Evolutionary conservation across 2,329 filamentous ascomycete genomes (phyloP).

Genomic region (Neonectria ditissima): DNA sequence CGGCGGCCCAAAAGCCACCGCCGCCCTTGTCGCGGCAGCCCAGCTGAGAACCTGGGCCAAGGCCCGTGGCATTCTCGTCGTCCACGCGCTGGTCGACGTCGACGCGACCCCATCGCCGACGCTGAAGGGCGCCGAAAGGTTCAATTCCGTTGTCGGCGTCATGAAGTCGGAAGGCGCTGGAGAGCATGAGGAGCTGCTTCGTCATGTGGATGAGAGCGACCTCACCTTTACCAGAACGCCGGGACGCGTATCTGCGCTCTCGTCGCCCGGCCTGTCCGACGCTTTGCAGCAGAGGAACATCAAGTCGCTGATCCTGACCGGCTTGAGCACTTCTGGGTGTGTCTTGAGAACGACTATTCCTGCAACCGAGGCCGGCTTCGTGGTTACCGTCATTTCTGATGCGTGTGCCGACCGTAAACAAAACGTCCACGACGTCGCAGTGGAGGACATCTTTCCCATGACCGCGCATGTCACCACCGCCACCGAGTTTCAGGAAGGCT

Average conservation of each 20-base stretch:
- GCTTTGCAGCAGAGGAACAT: constrained; percentile 11
- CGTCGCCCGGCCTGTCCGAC: constrained; percentile 16
- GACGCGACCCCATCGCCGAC: constrained; percentile 7
- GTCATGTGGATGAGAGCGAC: background rate
- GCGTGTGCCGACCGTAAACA: constrained; percentile 19
- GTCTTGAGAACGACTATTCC: constrained; percentile 16
- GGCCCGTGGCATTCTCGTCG: constrained; percentile 5
- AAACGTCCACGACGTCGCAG: constrained; percentile 6
- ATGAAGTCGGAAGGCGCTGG: constrained; percentile 8
- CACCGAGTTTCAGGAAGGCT: constrained; percentile 10
- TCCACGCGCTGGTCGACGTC: constrained; percentile 19
- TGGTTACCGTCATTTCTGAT: constrained; percentile 21
- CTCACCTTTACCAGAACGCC: constrained; percentile 10
- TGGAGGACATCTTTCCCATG: background rate
- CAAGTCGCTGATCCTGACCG: constrained; percentile 23
- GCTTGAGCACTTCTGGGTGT: constrained; percentile 23
- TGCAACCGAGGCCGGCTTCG: constrained; percentile 24
- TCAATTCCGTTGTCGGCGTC: background rate
- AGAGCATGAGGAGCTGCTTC: constrained; percentile 3
- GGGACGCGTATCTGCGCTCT: constrained; percentile 16
- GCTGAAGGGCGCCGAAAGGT: background rate
- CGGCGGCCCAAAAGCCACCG: constrained; percentile 1
- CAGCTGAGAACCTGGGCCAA: constrained; percentile 24
- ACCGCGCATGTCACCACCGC: constrained; percentile 8
- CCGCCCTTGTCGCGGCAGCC: constrained; percentile 3